These are phyloP conservation scores for Penicillium palitans DNA, from an alignment of 2,329 filamentous ascomycete species.

Conservation along the genomic window DNA sequence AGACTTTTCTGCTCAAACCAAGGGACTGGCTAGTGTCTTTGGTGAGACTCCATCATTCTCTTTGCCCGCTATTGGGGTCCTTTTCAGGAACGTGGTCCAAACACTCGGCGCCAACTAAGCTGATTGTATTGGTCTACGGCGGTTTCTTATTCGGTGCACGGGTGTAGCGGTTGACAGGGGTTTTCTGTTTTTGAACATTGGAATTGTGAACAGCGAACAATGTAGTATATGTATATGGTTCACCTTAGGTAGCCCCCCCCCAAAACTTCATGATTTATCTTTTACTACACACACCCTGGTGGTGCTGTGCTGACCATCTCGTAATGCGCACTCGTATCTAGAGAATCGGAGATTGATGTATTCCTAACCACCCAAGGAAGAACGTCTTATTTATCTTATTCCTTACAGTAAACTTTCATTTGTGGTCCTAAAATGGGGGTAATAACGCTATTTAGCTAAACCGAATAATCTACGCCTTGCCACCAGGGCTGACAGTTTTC, in stretches of 20 bases:
- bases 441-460: neutral
- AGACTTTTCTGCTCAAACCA: slow-evolving; percentile 26
- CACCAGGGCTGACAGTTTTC: neutral
- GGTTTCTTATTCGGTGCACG: slow-evolving; percentile 8
- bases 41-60: slow-evolving; percentile 41
- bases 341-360: neutral
- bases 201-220: slow-evolving; percentile 21
- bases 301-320: neutral
- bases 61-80: slow-evolving; percentile 37
- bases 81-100: slow-evolving; percentile 44
- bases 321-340: neutral
- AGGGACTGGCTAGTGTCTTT: slow-evolving; percentile 39
- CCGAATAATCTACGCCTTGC: neutral
- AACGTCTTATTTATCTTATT: neutral
- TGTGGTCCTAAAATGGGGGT: neutral
- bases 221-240: slow-evolving; percentile 15
- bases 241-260: neutral
- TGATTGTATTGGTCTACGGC: neutral
- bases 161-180: slow-evolving; percentile 11
- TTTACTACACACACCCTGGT: neutral
- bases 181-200: slow-evolving; percentile 9
- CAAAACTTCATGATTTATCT: slow-evolving; percentile 7
- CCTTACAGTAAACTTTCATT: neutral
- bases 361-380: neutral
- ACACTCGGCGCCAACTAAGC: slow-evolving; percentile 26